Evolutionary conservation across 768 basidiomycete genomes (phyloP).

Genomic region (Nidularia pulvinata): DNA sequence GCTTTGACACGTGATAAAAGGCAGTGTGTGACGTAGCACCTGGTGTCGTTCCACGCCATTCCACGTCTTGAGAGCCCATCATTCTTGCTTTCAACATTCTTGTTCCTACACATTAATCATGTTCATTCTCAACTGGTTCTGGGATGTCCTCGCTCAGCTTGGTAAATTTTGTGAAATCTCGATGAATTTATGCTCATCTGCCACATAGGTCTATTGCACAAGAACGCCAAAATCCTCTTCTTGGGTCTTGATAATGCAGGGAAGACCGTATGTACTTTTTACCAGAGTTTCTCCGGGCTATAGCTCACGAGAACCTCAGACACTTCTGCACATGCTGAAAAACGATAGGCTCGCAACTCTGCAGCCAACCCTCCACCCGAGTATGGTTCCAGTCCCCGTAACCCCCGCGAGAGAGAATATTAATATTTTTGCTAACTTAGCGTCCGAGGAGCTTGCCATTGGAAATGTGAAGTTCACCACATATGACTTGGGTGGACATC

Average conservation of each 20-base stretch:
- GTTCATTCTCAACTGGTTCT: slow-evolving; percentile 95
- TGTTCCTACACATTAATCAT: slow-evolving; percentile 26
- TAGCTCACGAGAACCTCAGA: slow-evolving; percentile 45
- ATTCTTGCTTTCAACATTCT: too few species aligned
- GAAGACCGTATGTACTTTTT: slow-evolving; percentile 75
- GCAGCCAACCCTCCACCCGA: slow-evolving; percentile 98
- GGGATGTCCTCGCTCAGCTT: slow-evolving; percentile 92
- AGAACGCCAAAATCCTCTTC: slow-evolving; percentile 99
- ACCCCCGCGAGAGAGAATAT: neutral
- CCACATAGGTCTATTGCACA: slow-evolving; percentile 78
- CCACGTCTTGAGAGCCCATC: too few species aligned
- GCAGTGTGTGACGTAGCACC: too few species aligned
- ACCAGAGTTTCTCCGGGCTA: neutral
- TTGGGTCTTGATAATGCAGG: slow-evolving; percentile 98
- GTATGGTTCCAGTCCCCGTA: slow-evolving; percentile 41
- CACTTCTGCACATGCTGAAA: slow-evolving; percentile 98
- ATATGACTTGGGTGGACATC: slow-evolving; percentile 97
- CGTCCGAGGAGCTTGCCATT: slow-evolving; percentile 98
- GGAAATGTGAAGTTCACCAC: slow-evolving; percentile 99
- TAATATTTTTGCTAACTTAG: slow-evolving; percentile 34
- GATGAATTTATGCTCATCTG: neutral
- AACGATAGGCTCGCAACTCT: slow-evolving; percentile 97
- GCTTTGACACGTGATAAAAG: too few species aligned
- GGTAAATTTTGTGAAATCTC: slow-evolving; percentile 49
- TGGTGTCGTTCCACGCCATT: too few species aligned